Evolutionary conservation across 208 protist genomes (phyloP).

Genomic region (Acanthamoeba lenticulata): DNA sequence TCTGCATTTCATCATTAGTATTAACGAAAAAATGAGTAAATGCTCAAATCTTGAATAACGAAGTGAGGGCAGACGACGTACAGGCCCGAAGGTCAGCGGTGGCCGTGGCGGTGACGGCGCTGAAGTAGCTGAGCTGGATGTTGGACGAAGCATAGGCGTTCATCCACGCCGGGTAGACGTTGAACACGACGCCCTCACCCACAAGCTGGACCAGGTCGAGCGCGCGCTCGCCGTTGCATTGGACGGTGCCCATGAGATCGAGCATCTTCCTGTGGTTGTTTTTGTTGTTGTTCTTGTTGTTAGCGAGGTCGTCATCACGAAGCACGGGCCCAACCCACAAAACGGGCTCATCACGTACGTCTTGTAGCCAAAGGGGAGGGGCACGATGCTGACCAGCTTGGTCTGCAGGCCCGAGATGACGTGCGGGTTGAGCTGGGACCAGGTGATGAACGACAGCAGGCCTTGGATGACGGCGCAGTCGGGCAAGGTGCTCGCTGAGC

Average conservation of each 20-base stretch:
- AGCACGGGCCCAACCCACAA: background rate
- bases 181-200: background rate
- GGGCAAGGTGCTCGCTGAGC: background rate
- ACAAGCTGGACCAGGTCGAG: background rate
- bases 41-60: background rate
- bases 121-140: background rate
- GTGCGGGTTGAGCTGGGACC: slow-evolving; percentile 9
- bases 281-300: background rate
- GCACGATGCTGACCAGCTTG: background rate
- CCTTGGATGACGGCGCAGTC: background rate
- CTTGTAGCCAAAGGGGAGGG: background rate
- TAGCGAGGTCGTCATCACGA: background rate
- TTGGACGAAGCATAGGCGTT: background rate
- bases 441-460: background rate
- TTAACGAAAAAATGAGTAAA: background rate
- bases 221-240: background rate
- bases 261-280: background rate
- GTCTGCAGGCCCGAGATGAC: background rate
- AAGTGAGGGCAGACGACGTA: background rate
- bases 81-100: background rate
- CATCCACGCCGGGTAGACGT: background rate
- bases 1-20: background rate
- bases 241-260: background rate
- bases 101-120: background rate
- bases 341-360: background rate